Evolutionary conservation across 768 basidiomycete species (phyloP).

Genomic region (Psilocybe cubensis): DNA sequence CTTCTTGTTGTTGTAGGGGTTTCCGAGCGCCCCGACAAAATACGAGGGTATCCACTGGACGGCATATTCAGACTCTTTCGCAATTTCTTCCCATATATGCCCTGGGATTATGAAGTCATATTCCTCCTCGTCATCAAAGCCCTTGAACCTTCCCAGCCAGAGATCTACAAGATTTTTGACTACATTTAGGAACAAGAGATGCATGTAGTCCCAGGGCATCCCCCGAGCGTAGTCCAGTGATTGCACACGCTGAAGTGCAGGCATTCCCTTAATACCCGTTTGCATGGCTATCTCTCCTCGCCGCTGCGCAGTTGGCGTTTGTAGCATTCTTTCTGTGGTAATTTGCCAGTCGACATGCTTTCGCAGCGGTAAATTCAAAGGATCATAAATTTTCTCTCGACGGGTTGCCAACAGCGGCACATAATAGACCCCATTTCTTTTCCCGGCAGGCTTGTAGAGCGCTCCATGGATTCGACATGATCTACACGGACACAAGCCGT

Average conservation of each 20-base stretch:
- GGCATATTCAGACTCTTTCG: slow-evolving; percentile 6
- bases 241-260: slow-evolving; percentile 32
- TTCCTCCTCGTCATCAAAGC: slow-evolving; percentile 26
- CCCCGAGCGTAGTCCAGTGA: slow-evolving; percentile 39
- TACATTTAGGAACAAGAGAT: slow-evolving; percentile 44
- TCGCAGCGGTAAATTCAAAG: slow-evolving; percentile 19
- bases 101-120: slow-evolving; percentile 21
- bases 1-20: slow-evolving; percentile 27
- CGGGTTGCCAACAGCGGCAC: slow-evolving; percentile 22
- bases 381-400: slow-evolving; percentile 22
- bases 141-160: slow-evolving; percentile 46
- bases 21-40: slow-evolving; percentile 29
- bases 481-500: slow-evolving; percentile 36
- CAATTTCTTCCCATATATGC: slow-evolving; percentile 19
- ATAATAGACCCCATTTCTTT: background rate
- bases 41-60: slow-evolving; percentile 30
- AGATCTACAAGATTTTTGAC: slow-evolving; percentile 37
- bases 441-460: slow-evolving; percentile 15
- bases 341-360: background rate
- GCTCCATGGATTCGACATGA: slow-evolving; percentile 34
- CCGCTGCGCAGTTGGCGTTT: slow-evolving; percentile 5
- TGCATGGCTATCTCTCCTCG: background rate
- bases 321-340: background rate
- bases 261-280: slow-evolving; percentile 38
- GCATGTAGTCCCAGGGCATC: slow-evolving; percentile 53